phyloP scores from a whole-genome alignment of 805 yeast species.

The Kregervanrija fluxuum region DNA sequence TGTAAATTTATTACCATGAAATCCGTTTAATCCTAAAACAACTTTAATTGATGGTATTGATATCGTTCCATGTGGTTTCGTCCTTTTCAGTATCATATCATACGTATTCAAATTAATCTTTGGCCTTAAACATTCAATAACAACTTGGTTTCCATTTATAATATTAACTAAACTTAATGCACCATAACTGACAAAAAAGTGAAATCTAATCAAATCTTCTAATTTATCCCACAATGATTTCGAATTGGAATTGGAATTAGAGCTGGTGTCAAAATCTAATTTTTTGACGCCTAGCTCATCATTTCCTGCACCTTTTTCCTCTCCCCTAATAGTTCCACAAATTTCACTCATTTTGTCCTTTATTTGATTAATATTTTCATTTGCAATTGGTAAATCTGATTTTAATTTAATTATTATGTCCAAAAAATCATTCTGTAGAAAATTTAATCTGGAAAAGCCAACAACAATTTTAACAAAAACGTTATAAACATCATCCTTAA shows the following conservation, averaged over 20 bases:
- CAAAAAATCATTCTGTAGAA: constrained; percentile 8
- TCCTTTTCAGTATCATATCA: constrained; percentile 8
- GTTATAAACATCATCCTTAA: neutral
- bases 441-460: constrained; percentile 7
- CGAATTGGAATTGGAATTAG: too few species aligned
- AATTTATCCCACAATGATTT: too few species aligned
- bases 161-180: too few species aligned
- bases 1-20: constrained; percentile 33
- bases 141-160: constrained; percentile 11
- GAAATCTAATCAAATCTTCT: too few species aligned
- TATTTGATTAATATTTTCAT: constrained; percentile 2
- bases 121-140: constrained; percentile 10
- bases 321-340: too few species aligned
- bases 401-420: constrained; percentile 3
- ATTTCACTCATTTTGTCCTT: neutral
- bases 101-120: constrained; percentile 9
- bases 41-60: constrained; percentile 35
- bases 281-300: neutral
- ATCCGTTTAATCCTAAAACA: constrained; percentile 25
- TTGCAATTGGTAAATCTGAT: constrained; percentile 1
- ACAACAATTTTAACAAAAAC: neutral
- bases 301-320: neutral
- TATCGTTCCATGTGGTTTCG: constrained; percentile 33
- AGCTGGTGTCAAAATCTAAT: too few species aligned
- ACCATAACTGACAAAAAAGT: too few species aligned